A percentile compares a stretch with the other conserved stretches of the same genome.
phyloP scores from a whole-genome alignment of 2,329 filamentous ascomycete genomes.

The Neobulgaria alba region DNA sequence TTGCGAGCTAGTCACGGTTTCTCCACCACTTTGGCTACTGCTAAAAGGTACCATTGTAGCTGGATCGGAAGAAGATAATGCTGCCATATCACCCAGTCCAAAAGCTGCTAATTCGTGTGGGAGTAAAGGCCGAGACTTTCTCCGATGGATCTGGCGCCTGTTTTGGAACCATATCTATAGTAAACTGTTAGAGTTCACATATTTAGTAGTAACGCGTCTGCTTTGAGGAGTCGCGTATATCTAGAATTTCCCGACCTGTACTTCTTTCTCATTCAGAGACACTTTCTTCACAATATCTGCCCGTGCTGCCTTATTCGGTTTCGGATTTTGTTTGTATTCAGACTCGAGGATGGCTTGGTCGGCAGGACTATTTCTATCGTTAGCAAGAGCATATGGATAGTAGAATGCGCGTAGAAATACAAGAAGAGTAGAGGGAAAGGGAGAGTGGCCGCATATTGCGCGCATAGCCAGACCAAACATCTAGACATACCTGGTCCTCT shows the following conservation, averaged over 20 bases:
- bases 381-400: conserved; percentile 6
- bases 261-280: conserved; percentile 80
- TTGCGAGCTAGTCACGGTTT: conserved; percentile 10
- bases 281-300: conserved; percentile 77
- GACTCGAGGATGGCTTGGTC: conserved; percentile 84
- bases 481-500: conserved; percentile 50
- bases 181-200: not conserved
- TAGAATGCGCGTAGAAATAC: not conserved
- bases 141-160: conserved; percentile 81
- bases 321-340: conserved; percentile 76
- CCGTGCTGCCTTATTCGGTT: conserved; percentile 85
- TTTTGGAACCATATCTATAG: conserved; percentile 95
- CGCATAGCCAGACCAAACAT: too few relatives aligned
- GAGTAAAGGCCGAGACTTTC: conserved; percentile 77
- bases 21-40: conserved; percentile 18
- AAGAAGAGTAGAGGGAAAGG: too few relatives aligned
- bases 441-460: too few relatives aligned
- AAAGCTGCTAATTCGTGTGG: conserved; percentile 64
- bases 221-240: not conserved
- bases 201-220: not conserved
- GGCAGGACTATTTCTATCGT: conserved; percentile 53
- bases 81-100: conserved; percentile 36
- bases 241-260: conserved; percentile 61
- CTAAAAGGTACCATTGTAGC: conserved; percentile 12
- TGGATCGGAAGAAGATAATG: conserved; percentile 25